Conservation (phyloP, 495 filamentous ascomycete genomes). For the Aspergillus avenaceus region DNA sequence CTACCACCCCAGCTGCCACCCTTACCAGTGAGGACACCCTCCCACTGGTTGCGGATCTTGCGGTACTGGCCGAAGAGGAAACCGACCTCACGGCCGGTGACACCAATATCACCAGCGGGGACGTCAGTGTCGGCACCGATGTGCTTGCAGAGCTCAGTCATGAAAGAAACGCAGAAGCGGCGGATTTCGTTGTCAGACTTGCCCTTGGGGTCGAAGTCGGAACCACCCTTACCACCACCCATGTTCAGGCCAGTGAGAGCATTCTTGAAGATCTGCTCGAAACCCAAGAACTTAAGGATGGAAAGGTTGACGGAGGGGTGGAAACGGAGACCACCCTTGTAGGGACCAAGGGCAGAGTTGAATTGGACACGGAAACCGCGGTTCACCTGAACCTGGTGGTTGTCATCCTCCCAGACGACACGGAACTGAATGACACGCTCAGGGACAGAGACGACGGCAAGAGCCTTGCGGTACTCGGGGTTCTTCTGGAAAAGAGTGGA, state of each 20-base stretch:
- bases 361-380: conserved; percentile 96
- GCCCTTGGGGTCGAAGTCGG: conserved; percentile 99
- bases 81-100: conserved; percentile 83
- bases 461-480: conserved; percentile 89
- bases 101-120: conserved; percentile 91
- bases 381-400: conserved; percentile 83
- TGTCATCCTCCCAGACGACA: conserved; percentile 94
- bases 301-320: conserved; percentile 96
- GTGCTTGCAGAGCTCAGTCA: conserved; percentile 90
- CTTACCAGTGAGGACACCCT: conserved; percentile 95
- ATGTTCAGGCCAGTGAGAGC: conserved; percentile 94
- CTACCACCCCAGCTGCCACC: conserved; percentile 88
- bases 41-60: conserved; percentile 81
- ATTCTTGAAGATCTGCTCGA: conserved; percentile 99
- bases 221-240: conserved; percentile 96
- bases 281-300: conserved; percentile 97
- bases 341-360: conserved; percentile 96
- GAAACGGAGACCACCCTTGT: conserved; percentile 96
- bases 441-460: conserved; percentile 82
- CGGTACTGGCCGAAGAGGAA: conserved; percentile 97
- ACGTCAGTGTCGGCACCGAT: conserved; percentile 97
- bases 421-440: conserved; percentile 98
- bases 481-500: conserved; percentile 89
- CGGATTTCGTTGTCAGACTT: conserved; percentile 97
- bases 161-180: conserved; percentile 94